These are phyloP conservation scores for Colletotrichum plurivorum DNA, from an alignment of 2,329 filamentous ascomycete genomes.

Conservation along the genomic window DNA sequence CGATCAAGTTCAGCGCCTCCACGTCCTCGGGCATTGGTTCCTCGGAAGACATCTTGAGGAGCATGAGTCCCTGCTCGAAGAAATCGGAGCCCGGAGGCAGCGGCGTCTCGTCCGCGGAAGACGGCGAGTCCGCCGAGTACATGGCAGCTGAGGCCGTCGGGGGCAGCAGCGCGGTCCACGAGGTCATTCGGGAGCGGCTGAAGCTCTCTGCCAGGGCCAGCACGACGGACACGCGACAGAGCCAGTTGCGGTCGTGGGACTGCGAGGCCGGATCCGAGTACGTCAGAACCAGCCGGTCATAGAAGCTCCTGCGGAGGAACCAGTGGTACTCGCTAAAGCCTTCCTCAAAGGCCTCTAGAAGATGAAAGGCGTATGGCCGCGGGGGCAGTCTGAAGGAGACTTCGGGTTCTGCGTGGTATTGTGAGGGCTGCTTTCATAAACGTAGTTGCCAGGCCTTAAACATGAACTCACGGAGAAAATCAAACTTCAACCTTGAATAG, in stretches of 20 bases:
- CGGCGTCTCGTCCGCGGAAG: background rate
- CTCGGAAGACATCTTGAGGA: conserved; percentile 36
- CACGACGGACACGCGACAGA: conserved; percentile 40
- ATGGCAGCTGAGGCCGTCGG: background rate
- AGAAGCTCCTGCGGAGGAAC: conserved; percentile 39
- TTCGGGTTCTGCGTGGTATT: conserved; percentile 17
- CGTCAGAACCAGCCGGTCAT: conserved; percentile 29
- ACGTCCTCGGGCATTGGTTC: conserved; percentile 33
- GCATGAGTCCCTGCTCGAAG: conserved; percentile 39
- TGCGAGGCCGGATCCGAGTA: conserved; percentile 41
- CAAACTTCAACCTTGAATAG: conserved; percentile 41
- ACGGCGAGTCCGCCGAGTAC: background rate
- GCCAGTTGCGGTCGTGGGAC: conserved; percentile 41
- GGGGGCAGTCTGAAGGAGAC: conserved; percentile 41
- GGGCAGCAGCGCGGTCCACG: background rate
- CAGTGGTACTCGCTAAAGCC: conserved; percentile 44
- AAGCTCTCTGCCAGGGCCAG: conserved; percentile 42
- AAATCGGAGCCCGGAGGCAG: conserved; percentile 38
- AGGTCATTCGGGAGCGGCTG: conserved; percentile 23
- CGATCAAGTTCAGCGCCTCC: conserved; percentile 31
- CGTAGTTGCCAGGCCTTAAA: too few species aligned
- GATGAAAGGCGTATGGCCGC: conserved; percentile 37
- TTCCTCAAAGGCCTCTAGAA: conserved; percentile 41
- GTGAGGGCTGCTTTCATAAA: background rate
- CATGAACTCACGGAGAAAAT: conserved; percentile 38